These are phyloP conservation scores for Ganoderma resinaceum DNA, from an alignment of 1,284 basidiomycete species.

Conservation along the genomic window DNA sequence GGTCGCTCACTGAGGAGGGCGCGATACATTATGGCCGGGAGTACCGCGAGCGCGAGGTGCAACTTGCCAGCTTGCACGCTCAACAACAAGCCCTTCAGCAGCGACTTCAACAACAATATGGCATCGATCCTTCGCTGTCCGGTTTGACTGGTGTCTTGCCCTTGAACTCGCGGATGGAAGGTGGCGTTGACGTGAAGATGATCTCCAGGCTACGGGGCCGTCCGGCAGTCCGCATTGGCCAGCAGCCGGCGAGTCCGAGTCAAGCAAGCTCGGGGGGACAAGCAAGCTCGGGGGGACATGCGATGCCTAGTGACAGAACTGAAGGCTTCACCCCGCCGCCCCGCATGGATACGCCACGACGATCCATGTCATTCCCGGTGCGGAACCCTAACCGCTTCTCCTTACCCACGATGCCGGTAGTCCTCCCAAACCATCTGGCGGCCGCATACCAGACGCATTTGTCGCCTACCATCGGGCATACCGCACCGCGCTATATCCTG, in stretches of 20 bases:
- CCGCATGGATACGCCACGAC: slow-evolving; percentile 41
- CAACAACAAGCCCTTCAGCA: slow-evolving; percentile 28
- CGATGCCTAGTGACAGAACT: slow-evolving; percentile 22
- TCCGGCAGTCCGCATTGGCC: slow-evolving; percentile 30
- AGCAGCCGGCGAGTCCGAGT: slow-evolving; percentile 24
- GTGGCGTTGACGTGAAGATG: slow-evolving; percentile 35
- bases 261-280: slow-evolving; percentile 19
- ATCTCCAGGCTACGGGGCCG: slow-evolving; percentile 36
- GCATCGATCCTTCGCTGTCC: slow-evolving; percentile 33
- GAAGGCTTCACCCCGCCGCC: slow-evolving; percentile 35
- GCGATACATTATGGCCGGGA: slow-evolving; percentile 30
- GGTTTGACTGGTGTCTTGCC: slow-evolving; percentile 16
- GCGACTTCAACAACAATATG: slow-evolving; percentile 24
- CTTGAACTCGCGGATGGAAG: slow-evolving; percentile 27
- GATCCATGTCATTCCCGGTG: slow-evolving; percentile 47
- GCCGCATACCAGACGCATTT: slow-evolving; percentile 33
- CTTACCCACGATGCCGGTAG: slow-evolving; percentile 36
- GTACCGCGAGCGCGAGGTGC: slow-evolving; percentile 27
- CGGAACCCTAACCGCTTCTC: slow-evolving; percentile 34
- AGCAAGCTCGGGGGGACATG: slow-evolving; percentile 10
- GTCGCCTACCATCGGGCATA: slow-evolving; percentile 32
- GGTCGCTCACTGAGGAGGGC: slow-evolving; percentile 60
- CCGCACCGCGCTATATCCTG: slow-evolving; percentile 29
- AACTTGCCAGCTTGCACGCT: slow-evolving; percentile 28
- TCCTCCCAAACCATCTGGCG: slow-evolving; percentile 28